These are phyloP conservation scores for Aspergillus nanangensis DNA, from an alignment of 495 filamentous ascomycete species.

Conservation along the genomic window DNA sequence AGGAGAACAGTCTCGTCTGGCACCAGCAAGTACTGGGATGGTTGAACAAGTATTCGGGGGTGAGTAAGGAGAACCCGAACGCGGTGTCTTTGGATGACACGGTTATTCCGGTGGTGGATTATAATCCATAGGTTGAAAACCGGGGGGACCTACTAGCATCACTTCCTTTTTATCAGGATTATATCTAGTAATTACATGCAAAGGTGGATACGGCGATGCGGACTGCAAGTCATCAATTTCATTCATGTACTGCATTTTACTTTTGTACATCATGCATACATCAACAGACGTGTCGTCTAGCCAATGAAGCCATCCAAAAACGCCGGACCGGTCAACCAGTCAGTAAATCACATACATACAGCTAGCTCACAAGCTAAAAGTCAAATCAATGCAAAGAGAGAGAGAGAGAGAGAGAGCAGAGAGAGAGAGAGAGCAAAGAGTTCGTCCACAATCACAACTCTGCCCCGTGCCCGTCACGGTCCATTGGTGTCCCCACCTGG, in stretches of 20 bases:
- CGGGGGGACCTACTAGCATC: too few species aligned
- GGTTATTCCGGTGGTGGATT: conserved; percentile 26
- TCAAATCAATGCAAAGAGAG: neutral
- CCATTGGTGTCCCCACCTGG: neutral
- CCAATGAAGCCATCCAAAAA: neutral
- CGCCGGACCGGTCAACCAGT: too few species aligned
- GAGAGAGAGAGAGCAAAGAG: neutral
- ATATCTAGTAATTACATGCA: too few species aligned
- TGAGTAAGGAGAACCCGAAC: conserved; percentile 20
- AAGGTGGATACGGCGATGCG: too few species aligned
- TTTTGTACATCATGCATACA: conserved; percentile 6
- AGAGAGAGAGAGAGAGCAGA: neutral
- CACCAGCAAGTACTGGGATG: conserved; percentile 45
- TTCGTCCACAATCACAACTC: conserved; percentile 12
- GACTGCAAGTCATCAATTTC: neutral
- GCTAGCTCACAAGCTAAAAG: neutral
- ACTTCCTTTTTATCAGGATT: neutral
- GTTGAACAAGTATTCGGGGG: conserved; percentile 40
- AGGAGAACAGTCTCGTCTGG: conserved; percentile 45
- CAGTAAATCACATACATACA: neutral
- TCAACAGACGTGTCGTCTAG: conserved; percentile 5
- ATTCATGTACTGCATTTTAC: neutral
- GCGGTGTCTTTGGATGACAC: conserved; percentile 34
- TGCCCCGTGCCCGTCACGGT: neutral
- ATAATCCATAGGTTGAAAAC: conserved; percentile 22